Evolutionary conservation across 768 basidiomycete genomes (phyloP).

Genomic region (Leccinum subtestaceum): DNA sequence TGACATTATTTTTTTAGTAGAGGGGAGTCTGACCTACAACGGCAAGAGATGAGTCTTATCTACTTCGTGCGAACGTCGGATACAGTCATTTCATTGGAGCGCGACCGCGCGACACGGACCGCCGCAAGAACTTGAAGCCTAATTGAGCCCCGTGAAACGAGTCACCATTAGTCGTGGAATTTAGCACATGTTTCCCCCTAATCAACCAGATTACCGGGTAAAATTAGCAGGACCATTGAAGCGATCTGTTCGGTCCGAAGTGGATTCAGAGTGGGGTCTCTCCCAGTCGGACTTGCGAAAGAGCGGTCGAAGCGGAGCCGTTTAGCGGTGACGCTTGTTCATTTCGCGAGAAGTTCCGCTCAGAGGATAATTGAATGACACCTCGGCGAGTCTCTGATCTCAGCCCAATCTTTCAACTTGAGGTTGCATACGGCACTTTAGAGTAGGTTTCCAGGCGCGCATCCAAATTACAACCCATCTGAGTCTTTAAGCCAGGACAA

Average conservation of each 20-base stretch:
- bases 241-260: neutral
- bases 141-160: neutral
- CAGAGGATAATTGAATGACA: constrained; percentile 10
- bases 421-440: no score
- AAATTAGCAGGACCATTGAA: neutral
- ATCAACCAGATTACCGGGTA: neutral
- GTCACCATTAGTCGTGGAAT: neutral
- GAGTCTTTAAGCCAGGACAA: no score
- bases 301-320: neutral
- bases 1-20: neutral
- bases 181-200: neutral
- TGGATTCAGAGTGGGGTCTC: neutral
- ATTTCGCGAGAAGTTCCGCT: neutral
- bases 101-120: neutral
- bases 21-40: neutral
- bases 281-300: neutral
- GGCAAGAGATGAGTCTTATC: neutral
- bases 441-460: no score
- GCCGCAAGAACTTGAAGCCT: neutral
- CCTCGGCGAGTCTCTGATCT: no score
- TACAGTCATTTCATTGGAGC: neutral
- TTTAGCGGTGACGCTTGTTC: no score
- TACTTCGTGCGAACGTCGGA: neutral
- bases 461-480: no score
- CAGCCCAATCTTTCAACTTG: no score